phyloP scores from a whole-genome alignment of 2,329 filamentous ascomycete species.

The Incumbomyces delicatus region DNA sequence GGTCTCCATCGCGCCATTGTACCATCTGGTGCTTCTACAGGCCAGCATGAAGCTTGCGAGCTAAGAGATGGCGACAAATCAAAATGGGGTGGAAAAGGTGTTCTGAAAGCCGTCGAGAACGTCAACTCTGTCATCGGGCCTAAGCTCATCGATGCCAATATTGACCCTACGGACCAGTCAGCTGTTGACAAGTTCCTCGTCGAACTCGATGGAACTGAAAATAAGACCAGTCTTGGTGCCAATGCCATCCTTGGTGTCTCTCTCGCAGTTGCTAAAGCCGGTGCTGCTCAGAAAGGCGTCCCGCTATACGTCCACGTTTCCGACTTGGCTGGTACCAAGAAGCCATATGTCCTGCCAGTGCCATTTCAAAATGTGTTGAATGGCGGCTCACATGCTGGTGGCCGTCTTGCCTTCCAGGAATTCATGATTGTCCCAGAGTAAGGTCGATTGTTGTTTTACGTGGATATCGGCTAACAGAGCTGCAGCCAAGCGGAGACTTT shows the following conservation, averaged over 20 bases:
- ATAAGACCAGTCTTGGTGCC: constrained; percentile 51
- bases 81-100: constrained; percentile 80
- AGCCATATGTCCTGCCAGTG: constrained; percentile 80
- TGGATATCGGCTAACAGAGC: background rate
- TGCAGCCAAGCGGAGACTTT: constrained; percentile 57
- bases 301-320: constrained; percentile 83
- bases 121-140: constrained; percentile 75
- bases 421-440: constrained; percentile 88
- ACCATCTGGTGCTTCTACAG: constrained; percentile 90
- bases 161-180: constrained; percentile 80
- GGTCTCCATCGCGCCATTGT: constrained; percentile 96
- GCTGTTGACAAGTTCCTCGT: constrained; percentile 77
- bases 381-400: constrained; percentile 93
- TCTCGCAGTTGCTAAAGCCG: constrained; percentile 65
- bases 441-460: constrained; percentile 26
- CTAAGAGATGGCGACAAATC: constrained; percentile 82
- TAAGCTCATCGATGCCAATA: constrained; percentile 68
- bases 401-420: constrained; percentile 88
- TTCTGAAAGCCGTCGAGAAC: constrained; percentile 74
- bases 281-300: constrained; percentile 78
- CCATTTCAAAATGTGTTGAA: constrained; percentile 94
- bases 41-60: constrained; percentile 83
- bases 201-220: constrained; percentile 60
- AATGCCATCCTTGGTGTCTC: constrained; percentile 53
- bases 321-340: constrained; percentile 79